Evolutionary conservation across 768 basidiomycete species (phyloP).

Genomic region (Mycena polygramma): DNA sequence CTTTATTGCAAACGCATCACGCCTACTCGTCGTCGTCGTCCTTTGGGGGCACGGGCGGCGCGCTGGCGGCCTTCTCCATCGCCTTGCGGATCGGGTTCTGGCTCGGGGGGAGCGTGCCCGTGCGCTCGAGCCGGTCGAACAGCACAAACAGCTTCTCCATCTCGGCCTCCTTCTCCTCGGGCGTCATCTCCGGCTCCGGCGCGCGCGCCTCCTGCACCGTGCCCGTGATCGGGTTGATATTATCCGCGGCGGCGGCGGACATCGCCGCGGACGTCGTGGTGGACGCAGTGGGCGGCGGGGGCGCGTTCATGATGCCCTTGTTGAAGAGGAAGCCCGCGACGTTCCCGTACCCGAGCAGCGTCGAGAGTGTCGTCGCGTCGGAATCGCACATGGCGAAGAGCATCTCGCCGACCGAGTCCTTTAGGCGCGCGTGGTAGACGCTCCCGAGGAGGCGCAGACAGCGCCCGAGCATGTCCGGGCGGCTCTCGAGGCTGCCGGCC

Average conservation of each 20-base stretch:
- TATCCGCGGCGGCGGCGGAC: constrained; percentile 51
- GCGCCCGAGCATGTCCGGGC: constrained; percentile 81
- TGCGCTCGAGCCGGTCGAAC: constrained; percentile 89
- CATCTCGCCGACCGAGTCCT: constrained; percentile 88
- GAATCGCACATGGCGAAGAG: constrained; percentile 86
- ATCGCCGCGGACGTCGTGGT: constrained; percentile 49
- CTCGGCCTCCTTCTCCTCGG: constrained; percentile 95
- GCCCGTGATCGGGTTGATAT: constrained; percentile 92
- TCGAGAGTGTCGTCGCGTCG: constrained; percentile 82
- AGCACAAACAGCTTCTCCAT: constrained; percentile 93
- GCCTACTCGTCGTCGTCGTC: constrained; percentile 4
- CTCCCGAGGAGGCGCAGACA: constrained; percentile 82
- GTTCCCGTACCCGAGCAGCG: constrained; percentile 93
- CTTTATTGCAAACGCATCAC: too few species aligned
- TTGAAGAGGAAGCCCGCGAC: constrained; percentile 95
- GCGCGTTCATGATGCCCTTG: constrained; percentile 84
- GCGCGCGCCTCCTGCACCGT: constrained; percentile 61
- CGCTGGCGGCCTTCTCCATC: constrained; percentile 55
- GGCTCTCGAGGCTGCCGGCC: constrained; percentile 73
- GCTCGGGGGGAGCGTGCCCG: constrained; percentile 72
- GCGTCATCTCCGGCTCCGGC: constrained; percentile 76
- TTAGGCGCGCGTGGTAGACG: constrained; percentile 79
- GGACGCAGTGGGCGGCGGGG: constrained; percentile 50
- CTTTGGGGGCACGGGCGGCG: background rate
- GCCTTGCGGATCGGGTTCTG: constrained; percentile 84